Evolutionary conservation across 306 rosid species (phyloP).

Genomic region (Pterocarpus santalinus): DNA sequence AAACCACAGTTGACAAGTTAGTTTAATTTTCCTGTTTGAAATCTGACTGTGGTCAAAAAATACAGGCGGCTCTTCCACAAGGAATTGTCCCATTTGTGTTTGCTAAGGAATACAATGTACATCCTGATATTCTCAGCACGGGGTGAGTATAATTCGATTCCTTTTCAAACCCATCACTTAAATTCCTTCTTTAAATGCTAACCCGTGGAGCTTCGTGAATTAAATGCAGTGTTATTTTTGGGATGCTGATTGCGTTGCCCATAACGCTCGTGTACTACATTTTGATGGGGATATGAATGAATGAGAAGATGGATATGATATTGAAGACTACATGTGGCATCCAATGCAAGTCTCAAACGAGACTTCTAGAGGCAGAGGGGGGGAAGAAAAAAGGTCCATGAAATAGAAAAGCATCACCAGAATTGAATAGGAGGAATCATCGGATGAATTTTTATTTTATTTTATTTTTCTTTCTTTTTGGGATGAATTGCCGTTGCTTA

Average conservation of each 20-base stretch:
- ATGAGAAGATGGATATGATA: constrained; percentile 36
- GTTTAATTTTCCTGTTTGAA: constrained; percentile 49
- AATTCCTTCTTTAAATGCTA: constrained; percentile 41
- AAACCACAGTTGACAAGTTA: constrained; percentile 46
- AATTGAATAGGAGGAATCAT: constrained; percentile 45
- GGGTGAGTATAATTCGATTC: constrained; percentile 56
- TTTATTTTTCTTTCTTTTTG: constrained; percentile 31
- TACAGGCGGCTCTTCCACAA: constrained; percentile 98
- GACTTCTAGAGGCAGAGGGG: constrained; percentile 36
- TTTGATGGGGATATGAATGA: constrained; percentile 77
- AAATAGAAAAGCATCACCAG: constrained; percentile 41
- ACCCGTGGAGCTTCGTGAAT: constrained; percentile 33
- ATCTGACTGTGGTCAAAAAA: constrained; percentile 32
- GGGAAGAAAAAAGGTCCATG: constrained; percentile 5
- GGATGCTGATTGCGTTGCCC: constrained; percentile 94
- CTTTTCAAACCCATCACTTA: too few species aligned
- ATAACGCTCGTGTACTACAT: constrained; percentile 94
- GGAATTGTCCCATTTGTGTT: constrained; percentile 99
- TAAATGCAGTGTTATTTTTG: constrained; percentile 87
- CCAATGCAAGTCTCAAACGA: constrained; percentile 43
- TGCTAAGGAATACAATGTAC: constrained; percentile 95
- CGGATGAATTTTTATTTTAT: constrained; percentile 42
- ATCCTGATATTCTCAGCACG: constrained; percentile 98
- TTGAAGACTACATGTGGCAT: constrained; percentile 43
- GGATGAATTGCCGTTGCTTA: constrained; percentile 50